Percentiles rank a stretch among this genome's conserved stretches.
phyloP scores from a whole-genome alignment of 495 filamentous ascomycete species.

The Penicillium cinerascens region DNA sequence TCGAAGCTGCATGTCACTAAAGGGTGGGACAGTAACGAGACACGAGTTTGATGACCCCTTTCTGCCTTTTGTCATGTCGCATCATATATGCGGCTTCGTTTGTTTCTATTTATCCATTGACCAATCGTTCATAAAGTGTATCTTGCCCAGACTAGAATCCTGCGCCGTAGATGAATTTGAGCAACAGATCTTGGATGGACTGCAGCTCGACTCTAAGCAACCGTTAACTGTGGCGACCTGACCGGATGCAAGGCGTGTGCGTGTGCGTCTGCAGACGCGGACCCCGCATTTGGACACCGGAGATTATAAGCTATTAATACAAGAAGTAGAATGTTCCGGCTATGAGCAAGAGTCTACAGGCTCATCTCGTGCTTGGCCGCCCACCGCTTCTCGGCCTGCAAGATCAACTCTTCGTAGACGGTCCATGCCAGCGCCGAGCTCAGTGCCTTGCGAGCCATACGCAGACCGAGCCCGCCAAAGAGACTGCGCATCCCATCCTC shows the following conservation, averaged over 20 bases:
- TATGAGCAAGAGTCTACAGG: conserved; percentile 8
- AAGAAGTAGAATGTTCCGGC: conserved; percentile 7
- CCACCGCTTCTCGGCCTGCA: conserved; percentile 67
- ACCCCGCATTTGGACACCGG: conserved; percentile 4
- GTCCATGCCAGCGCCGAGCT: conserved; percentile 95
- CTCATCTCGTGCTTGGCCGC: conserved; percentile 28
- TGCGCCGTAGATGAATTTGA: not conserved
- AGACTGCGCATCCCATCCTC: conserved; percentile 80
- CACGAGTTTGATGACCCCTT: conserved; percentile 27
- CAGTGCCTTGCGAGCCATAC: conserved; percentile 87
- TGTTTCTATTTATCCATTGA: conserved; percentile 14
- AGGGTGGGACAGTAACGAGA: conserved; percentile 24
- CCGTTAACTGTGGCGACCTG: not conserved
- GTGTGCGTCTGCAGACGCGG: conserved; percentile 6
- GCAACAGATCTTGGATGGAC: not conserved
- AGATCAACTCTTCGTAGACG: conserved; percentile 88
- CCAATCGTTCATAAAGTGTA: not conserved
- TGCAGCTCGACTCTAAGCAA: conserved; percentile 6
- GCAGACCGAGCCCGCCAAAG: conserved; percentile 81
- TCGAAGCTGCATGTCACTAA: conserved; percentile 10
- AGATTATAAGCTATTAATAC: conserved; percentile 18
- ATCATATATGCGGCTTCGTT: conserved; percentile 1
- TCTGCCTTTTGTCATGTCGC: not conserved
- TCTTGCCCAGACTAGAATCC: not conserved
- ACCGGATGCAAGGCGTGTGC: conserved; percentile 11